Conservation (phyloP, 1,139 yeast species). For the Saccharomyces pastorianus region DNA sequence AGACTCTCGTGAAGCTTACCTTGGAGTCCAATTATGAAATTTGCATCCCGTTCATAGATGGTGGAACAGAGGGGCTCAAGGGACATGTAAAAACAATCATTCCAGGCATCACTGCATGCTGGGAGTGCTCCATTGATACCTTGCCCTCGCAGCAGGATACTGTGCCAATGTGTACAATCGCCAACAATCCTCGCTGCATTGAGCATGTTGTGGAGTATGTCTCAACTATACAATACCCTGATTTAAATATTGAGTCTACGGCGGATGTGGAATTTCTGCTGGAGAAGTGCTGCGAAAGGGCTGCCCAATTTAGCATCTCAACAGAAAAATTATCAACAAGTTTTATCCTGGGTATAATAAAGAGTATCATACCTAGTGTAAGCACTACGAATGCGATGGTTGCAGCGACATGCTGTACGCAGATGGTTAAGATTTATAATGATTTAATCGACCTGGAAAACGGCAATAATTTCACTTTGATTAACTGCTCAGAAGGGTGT, state of each 20-base stretch:
- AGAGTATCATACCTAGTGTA: slow-evolving; percentile 87
- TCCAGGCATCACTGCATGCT: slow-evolving; percentile 81
- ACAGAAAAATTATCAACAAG: slow-evolving; percentile 55
- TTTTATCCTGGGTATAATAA: slow-evolving; percentile 79
- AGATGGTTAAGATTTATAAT: slow-evolving; percentile 57
- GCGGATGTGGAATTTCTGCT: slow-evolving; percentile 64
- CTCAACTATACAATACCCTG: slow-evolving; percentile 67
- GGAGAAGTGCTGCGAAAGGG: slow-evolving; percentile 49
- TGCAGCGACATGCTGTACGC: slow-evolving; percentile 87
- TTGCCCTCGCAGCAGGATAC: slow-evolving; percentile 49
- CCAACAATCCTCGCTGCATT: slow-evolving; percentile 85
- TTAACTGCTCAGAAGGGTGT: slow-evolving; percentile 70
- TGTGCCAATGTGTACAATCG: slow-evolving; percentile 83
- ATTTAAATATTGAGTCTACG: slow-evolving; percentile 62
- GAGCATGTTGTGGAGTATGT: slow-evolving; percentile 97
- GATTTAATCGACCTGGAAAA: slow-evolving; percentile 43
- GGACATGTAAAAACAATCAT: slow-evolving; percentile 87
- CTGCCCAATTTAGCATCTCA: slow-evolving; percentile 53
- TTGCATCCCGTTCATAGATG: slow-evolving; percentile 80
- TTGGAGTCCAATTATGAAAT: slow-evolving; percentile 43
- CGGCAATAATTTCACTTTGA: slow-evolving; percentile 66
- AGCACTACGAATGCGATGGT: slow-evolving; percentile 91
- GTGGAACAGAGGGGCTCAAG: slow-evolving; percentile 91
- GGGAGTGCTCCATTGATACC: slow-evolving; percentile 82
- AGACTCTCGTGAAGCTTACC: slow-evolving; percentile 58